Percentiles rank a stretch among this genome's conserved stretches.
These are phyloP conservation scores for Calonectria hongkongensis DNA, from an alignment of 2,329 filamentous ascomycete genomes.

Conservation along the genomic window DNA sequence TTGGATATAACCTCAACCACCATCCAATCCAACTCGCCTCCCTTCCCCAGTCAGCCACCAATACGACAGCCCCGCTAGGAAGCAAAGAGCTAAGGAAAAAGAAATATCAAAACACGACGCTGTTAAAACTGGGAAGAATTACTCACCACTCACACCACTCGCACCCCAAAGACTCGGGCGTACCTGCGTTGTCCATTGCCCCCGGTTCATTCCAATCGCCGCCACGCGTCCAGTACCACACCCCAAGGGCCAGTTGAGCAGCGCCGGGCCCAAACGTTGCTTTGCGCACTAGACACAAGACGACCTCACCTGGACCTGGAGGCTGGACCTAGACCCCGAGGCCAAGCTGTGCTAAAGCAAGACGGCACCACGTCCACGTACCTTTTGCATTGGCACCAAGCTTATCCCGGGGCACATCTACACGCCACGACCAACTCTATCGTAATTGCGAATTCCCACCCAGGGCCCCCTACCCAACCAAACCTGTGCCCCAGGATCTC, in stretches of 20 bases:
- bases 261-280: constrained; percentile 26
- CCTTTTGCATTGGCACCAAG: constrained; percentile 28
- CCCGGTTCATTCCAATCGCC: constrained; percentile 33
- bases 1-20: background rate
- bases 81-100: constrained; percentile 10
- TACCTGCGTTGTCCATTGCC: constrained; percentile 31
- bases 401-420: constrained; percentile 30
- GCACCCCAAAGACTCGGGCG: constrained; percentile 19
- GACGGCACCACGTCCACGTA: constrained; percentile 14
- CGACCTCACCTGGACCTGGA: constrained; percentile 22
- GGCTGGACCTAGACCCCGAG: constrained; percentile 14
- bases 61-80: constrained; percentile 7
- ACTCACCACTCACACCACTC: background rate
- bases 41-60: constrained; percentile 7
- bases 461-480: background rate
- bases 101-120: constrained; percentile 1
- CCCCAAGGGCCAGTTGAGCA: constrained; percentile 13
- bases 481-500: constrained; percentile 8
- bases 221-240: constrained; percentile 17
- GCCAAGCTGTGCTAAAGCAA: constrained; percentile 24
- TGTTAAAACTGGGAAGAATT: constrained; percentile 1
- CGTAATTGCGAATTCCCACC: constrained; percentile 27
- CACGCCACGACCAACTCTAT: constrained; percentile 32
- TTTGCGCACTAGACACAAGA: constrained; percentile 16
- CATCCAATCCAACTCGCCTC: background rate